Percentiles rank a stretch among this genome's conserved stretches.
Conservation (phyloP, 805 yeast genomes). For the Pichia pseudocactophila region DNA sequence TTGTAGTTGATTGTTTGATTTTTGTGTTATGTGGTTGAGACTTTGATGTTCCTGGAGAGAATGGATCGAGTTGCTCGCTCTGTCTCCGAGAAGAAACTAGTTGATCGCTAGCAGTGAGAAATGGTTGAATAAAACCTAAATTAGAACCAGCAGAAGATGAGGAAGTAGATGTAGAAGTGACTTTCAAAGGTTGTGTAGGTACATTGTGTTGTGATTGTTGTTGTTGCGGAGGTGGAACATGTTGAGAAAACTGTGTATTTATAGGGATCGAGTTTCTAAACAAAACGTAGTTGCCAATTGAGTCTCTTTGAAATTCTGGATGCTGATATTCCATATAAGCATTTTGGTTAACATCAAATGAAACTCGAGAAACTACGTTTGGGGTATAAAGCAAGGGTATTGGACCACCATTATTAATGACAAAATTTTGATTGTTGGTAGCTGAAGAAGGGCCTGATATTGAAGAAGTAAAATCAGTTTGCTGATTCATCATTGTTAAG, state of each 20-base stretch:
- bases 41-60: constrained; percentile 24
- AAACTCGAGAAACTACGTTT: neutral
- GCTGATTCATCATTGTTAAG: neutral
- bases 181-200: too few species aligned
- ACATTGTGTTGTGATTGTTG: constrained; percentile 3
- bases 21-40: neutral
- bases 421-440: neutral
- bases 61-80: constrained; percentile 44
- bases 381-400: neutral
- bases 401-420: neutral
- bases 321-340: neutral
- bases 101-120: constrained; percentile 19
- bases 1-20: neutral
- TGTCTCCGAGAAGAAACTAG: constrained; percentile 30
- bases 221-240: constrained; percentile 2
- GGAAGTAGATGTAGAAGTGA: neutral
- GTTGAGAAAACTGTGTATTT: too few species aligned
- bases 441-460: neutral
- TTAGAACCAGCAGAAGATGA: neutral
- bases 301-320: too few species aligned
- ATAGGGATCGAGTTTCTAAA: too few species aligned
- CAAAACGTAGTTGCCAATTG: neutral
- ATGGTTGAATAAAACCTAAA: constrained; percentile 18
- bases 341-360: constrained; percentile 1
- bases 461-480: neutral